Percentiles rank a stretch among this genome's conserved stretches.
Conservation (phyloP, 2,329 filamentous ascomycete species). For the Aureobasidium sp. region DNA sequence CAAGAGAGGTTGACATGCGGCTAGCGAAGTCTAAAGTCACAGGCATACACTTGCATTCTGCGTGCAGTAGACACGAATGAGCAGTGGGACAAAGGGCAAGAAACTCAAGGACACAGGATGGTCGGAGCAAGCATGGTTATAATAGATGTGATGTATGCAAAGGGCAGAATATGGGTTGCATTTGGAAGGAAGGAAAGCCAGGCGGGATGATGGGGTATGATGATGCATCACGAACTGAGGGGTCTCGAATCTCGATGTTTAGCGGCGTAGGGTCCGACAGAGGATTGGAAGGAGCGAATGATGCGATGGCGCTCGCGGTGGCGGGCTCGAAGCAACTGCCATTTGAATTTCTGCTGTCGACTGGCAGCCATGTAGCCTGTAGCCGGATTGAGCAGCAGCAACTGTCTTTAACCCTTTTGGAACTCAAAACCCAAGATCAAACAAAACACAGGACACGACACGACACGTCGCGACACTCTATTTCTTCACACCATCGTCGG, state of each 20-base stretch:
- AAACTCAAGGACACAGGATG: neutral
- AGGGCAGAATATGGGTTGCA: neutral
- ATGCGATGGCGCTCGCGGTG: neutral
- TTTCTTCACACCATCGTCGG: neutral
- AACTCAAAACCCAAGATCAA: neutral
- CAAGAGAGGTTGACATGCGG: neutral
- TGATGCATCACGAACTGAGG: neutral
- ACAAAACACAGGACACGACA: neutral
- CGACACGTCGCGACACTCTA: neutral
- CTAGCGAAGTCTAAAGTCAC: neutral
- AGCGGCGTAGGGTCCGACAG: neutral
- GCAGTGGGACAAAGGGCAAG: neutral
- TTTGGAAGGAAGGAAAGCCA: neutral
- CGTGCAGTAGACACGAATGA: neutral
- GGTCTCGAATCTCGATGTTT: neutral
- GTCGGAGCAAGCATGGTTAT: neutral
- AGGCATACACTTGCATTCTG: neutral
- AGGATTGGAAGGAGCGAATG: neutral
- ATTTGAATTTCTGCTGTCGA: neutral
- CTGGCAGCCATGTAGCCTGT: neutral
- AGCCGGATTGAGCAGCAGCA: neutral
- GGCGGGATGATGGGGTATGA: neutral
- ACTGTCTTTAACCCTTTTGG: neutral
- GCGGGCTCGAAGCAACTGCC: neutral
- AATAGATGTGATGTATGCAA: neutral